These are phyloP conservation scores for Corchorus capsularis DNA, from an alignment of 345 rosid genomes.

Conservation along the genomic window DNA sequence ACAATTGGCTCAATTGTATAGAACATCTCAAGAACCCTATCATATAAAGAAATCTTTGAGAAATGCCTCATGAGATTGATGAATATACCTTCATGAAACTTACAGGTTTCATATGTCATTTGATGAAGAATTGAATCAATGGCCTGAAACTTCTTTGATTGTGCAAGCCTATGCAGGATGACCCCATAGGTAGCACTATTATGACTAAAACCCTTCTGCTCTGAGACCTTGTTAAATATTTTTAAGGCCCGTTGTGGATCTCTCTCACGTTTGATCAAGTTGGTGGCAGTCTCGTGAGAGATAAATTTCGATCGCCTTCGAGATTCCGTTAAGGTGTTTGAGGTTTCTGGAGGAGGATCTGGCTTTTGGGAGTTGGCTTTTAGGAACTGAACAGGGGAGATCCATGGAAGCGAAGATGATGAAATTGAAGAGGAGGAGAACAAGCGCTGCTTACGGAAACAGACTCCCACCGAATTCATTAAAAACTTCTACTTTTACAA, in stretches of 20 bases:
- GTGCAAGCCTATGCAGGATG: constrained; percentile 66
- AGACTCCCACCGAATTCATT: constrained; percentile 21
- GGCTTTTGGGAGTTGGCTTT: constrained; percentile 25
- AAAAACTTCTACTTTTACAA: neutral
- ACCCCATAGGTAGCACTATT: constrained; percentile 79
- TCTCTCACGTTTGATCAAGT: constrained; percentile 66
- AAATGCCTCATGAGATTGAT: constrained; percentile 81
- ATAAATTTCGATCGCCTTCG: constrained; percentile 52
- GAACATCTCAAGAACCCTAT: constrained; percentile 73
- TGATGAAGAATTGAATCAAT: constrained; percentile 73
- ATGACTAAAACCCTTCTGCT: constrained; percentile 79
- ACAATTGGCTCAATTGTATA: constrained; percentile 56
- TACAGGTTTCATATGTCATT: constrained; percentile 86
- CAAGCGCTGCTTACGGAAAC: constrained; percentile 14
- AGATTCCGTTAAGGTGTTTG: constrained; percentile 26
- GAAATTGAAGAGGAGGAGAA: constrained; percentile 33
- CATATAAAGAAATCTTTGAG: constrained; percentile 48
- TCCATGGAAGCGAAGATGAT: constrained; percentile 58
- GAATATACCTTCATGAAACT: constrained; percentile 74
- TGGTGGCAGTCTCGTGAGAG: constrained; percentile 62
- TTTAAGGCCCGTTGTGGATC: constrained; percentile 74
- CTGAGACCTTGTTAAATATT: constrained; percentile 62
- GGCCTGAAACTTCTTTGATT: constrained; percentile 68
- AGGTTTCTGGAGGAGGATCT: constrained; percentile 39
- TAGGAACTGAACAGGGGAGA: constrained; percentile 51